Evolutionary conservation across 352 stramenopile genomes (phyloP).

Genomic region (Globisporangium barbulae): DNA sequence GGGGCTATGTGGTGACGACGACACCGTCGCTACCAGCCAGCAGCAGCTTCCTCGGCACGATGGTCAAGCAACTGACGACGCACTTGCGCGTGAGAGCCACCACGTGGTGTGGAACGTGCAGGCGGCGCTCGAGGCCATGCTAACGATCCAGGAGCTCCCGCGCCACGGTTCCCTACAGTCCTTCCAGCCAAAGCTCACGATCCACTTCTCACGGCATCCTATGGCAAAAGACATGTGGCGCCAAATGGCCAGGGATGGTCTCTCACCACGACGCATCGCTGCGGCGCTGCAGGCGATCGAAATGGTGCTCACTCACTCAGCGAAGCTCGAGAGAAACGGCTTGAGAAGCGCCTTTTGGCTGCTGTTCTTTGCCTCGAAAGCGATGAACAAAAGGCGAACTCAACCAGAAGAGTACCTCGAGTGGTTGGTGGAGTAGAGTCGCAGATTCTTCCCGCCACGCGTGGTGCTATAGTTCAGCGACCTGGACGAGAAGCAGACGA

Average conservation of each 20-base stretch:
- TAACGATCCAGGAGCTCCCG: neutral
- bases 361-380: neutral
- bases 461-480: neutral
- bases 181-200: neutral
- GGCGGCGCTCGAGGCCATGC: neutral
- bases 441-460: neutral
- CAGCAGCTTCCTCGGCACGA: too few relatives aligned
- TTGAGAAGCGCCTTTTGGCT: neutral
- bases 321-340: neutral
- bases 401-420: neutral
- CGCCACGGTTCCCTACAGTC: neutral
- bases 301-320: neutral
- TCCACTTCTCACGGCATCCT: neutral
- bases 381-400: neutral
- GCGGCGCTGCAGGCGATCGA: neutral
- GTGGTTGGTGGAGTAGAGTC: neutral
- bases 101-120: neutral
- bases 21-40: too few relatives aligned
- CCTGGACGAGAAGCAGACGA: neutral
- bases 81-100: neutral
- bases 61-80: too few relatives aligned
- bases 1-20: too few relatives aligned
- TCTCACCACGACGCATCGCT: neutral
- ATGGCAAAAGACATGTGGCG: neutral
- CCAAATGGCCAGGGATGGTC: neutral